Percentiles rank a stretch among this genome's conserved stretches.
Evolutionary conservation across 1,284 basidiomycete genomes (phyloP).

Genomic region (Exobasidium cylindrosporum): DNA sequence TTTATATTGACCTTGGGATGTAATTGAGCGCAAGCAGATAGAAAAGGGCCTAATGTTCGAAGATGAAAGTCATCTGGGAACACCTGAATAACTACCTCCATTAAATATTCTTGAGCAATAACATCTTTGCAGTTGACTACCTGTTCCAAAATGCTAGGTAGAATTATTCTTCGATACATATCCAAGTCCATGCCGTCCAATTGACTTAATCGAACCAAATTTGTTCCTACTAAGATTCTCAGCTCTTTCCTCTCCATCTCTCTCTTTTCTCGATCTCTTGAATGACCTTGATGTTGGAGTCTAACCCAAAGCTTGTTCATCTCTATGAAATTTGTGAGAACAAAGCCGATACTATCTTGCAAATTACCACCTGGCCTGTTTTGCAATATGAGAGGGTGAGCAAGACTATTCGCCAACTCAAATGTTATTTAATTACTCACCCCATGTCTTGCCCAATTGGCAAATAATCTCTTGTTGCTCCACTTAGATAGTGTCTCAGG

Average conservation of each 20-base stretch:
- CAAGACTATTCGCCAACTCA: conserved; percentile 6
- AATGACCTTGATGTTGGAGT: conserved; percentile 54
- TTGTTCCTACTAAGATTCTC: conserved; percentile 54
- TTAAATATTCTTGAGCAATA: conserved; percentile 55
- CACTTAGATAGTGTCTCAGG: conserved; percentile 53
- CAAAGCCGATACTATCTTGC: conserved; percentile 52
- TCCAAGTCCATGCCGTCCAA: conserved; percentile 53
- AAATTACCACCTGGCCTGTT: conserved; percentile 47
- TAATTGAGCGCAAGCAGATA: conserved; percentile 52
- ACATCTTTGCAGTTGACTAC: conserved; percentile 55
- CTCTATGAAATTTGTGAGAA: conserved; percentile 55
- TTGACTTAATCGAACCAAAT: conserved; percentile 54
- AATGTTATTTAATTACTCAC: no score
- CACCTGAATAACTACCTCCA: conserved; percentile 55
- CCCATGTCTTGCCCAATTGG: conserved; percentile 48
- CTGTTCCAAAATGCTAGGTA: conserved; percentile 53
- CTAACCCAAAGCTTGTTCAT: conserved; percentile 56
- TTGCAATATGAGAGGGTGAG: background rate
- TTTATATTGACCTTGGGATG: conserved; percentile 56
- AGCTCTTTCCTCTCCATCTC: conserved; percentile 50
- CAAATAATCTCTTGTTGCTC: conserved; percentile 52
- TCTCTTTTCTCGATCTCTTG: conserved; percentile 52
- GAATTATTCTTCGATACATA: conserved; percentile 48
- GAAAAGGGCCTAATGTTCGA: conserved; percentile 47
- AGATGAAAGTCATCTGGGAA: conserved; percentile 56